Conservation (phyloP, 768 basidiomycete species). For the Tricholoma flavovirens region DNA sequence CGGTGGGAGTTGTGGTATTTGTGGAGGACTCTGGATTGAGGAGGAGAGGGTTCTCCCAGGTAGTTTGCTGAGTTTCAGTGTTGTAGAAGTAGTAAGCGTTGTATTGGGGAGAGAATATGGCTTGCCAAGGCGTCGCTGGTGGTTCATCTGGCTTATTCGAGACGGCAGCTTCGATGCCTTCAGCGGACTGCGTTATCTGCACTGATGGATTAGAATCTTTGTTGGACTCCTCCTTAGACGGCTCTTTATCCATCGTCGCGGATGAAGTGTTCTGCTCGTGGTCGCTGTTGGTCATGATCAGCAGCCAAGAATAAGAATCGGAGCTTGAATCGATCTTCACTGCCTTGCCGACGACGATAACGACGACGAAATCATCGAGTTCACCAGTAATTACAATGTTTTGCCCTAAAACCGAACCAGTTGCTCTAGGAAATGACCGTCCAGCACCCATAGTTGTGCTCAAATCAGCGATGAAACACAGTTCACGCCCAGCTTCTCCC, state of each 20-base stretch:
- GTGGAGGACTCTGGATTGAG: conserved; percentile 22
- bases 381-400: background rate
- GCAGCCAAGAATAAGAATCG: background rate
- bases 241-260: too few relatives aligned
- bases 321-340: background rate
- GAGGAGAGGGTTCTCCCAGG: conserved; percentile 75
- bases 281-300: background rate
- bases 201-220: background rate
- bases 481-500: background rate
- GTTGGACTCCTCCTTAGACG: background rate
- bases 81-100: conserved; percentile 87
- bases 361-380: background rate
- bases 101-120: conserved; percentile 71
- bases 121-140: conserved; percentile 55
- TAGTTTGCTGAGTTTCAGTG: conserved; percentile 67
- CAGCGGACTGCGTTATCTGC: background rate
- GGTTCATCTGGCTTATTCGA: too few relatives aligned
- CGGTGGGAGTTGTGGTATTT: conserved; percentile 17
- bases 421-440: background rate
- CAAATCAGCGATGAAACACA: background rate
- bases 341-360: background rate
- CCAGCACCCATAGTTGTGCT: background rate
- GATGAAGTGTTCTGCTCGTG: background rate
- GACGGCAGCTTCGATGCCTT: background rate
- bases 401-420: background rate